These are phyloP conservation scores for Sporothrix brunneoviolacea DNA, from an alignment of 2,329 filamentous ascomycete species.

Conservation along the genomic window DNA sequence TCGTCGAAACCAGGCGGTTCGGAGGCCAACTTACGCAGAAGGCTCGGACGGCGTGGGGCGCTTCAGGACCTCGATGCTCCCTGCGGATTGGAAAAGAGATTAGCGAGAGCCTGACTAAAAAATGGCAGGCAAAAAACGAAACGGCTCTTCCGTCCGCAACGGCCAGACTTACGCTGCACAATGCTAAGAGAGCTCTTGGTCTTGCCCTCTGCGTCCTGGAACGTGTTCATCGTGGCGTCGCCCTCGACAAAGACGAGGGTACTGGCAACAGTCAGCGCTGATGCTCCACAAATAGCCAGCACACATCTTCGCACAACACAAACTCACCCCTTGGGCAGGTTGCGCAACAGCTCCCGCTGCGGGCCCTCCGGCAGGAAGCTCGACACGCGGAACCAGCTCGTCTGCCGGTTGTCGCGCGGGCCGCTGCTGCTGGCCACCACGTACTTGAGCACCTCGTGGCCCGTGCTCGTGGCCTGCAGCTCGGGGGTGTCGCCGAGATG, in stretches of 20 bases:
- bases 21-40: constrained; percentile 14
- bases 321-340: constrained; percentile 77
- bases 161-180: constrained; percentile 66
- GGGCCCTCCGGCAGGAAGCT: constrained; percentile 64
- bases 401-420: constrained; percentile 61
- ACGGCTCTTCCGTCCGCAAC: not conserved
- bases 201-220: constrained; percentile 65
- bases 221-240: constrained; percentile 63
- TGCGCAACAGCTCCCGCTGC: constrained; percentile 64
- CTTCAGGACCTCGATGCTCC: constrained; percentile 40
- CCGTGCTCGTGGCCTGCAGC: constrained; percentile 60
- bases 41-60: constrained; percentile 26
- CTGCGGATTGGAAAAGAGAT: constrained; percentile 22
- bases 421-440: constrained; percentile 65
- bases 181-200: constrained; percentile 59
- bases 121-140: too few species aligned
- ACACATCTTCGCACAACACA: too few species aligned
- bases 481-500: constrained; percentile 77
- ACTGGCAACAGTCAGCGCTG: too few species aligned
- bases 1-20: too few species aligned
- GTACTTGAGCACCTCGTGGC: constrained; percentile 71
- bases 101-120: not conserved
- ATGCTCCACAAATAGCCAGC: too few species aligned
- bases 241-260: constrained; percentile 77
- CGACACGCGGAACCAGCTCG: constrained; percentile 78